Percentiles rank a stretch among this genome's conserved stretches.
phyloP scores from a whole-genome alignment of 129 eudicot species.

The Lactuca saligna region DNA sequence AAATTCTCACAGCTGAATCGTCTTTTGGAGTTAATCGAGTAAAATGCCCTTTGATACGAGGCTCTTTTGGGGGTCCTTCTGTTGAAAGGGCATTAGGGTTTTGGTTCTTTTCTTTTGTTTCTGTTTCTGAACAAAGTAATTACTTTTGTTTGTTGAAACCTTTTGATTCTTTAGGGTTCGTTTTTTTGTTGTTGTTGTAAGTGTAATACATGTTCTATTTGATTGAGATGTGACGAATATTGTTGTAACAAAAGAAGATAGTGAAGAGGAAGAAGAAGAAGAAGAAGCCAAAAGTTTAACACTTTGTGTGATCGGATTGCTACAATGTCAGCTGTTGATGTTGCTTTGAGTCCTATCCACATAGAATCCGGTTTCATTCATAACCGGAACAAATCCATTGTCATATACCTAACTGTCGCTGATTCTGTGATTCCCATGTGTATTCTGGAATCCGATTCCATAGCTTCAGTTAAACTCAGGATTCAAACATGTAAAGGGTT shows the following conservation, averaged over 20 bases:
- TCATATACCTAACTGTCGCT: constrained; percentile 49
- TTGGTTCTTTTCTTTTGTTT: neutral
- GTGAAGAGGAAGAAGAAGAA: constrained; percentile 2
- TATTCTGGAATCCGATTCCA: constrained; percentile 76
- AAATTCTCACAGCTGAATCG: constrained; percentile 13
- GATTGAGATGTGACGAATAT: constrained; percentile 24
- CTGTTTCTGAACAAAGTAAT: neutral
- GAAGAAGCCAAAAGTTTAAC: neutral
- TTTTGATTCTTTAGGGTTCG: neutral
- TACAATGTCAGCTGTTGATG: constrained; percentile 69
- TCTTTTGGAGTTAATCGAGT: constrained; percentile 13
- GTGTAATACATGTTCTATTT: constrained; percentile 3
- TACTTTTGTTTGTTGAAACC: neutral
- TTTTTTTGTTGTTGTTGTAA: constrained; percentile 2
- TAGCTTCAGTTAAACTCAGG: constrained; percentile 78
- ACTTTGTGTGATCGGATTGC: constrained; percentile 9
- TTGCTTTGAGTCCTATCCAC: constrained; percentile 52
- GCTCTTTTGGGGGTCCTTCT: constrained; percentile 26
- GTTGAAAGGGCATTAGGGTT: constrained; percentile 33
- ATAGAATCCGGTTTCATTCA: constrained; percentile 36
- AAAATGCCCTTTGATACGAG: constrained; percentile 33
- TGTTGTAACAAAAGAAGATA: constrained; percentile 27
- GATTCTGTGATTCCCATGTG: constrained; percentile 73
- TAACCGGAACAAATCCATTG: constrained; percentile 38
- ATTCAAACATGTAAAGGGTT: constrained; percentile 75